phyloP scores from a whole-genome alignment of 257 asterid genomes.

The Fraxinus excelsior region DNA sequence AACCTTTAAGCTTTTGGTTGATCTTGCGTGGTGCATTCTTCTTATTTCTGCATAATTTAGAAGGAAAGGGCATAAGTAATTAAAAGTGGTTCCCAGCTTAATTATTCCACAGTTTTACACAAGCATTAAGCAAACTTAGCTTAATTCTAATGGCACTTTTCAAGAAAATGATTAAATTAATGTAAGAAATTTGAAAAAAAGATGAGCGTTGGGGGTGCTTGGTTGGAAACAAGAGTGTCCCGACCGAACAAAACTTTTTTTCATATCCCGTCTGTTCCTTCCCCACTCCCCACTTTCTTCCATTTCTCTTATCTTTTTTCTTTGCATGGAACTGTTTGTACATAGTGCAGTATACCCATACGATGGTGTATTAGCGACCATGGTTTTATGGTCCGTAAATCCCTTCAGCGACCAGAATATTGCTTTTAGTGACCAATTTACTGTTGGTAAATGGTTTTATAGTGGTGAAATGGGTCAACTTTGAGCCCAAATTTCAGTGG shows the following conservation, averaged over 20 bases:
- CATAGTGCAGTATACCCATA: neutral
- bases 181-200: slow-evolving; percentile 10
- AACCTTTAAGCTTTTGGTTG: slow-evolving; percentile 41
- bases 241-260: slow-evolving; percentile 32
- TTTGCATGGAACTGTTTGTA: neutral
- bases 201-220: slow-evolving; percentile 17
- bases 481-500: too few relatives aligned
- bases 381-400: too few relatives aligned
- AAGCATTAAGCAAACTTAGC: slow-evolving; percentile 1
- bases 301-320: neutral
- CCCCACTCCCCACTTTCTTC: neutral
- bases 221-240: slow-evolving; percentile 33
- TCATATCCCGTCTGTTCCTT: slow-evolving; percentile 14
- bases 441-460: too few relatives aligned
- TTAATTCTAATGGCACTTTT: neutral
- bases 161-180: neutral
- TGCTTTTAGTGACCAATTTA: too few relatives aligned
- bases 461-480: too few relatives aligned
- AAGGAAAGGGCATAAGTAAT: neutral
- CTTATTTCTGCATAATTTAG: neutral
- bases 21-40: neutral
- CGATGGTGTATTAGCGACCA: neutral
- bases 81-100: neutral
- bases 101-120: neutral
- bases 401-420: too few relatives aligned